Evolutionary conservation across 495 filamentous ascomycete genomes (phyloP).

Genomic region (Lasiosphaeriaceae sp.): DNA sequence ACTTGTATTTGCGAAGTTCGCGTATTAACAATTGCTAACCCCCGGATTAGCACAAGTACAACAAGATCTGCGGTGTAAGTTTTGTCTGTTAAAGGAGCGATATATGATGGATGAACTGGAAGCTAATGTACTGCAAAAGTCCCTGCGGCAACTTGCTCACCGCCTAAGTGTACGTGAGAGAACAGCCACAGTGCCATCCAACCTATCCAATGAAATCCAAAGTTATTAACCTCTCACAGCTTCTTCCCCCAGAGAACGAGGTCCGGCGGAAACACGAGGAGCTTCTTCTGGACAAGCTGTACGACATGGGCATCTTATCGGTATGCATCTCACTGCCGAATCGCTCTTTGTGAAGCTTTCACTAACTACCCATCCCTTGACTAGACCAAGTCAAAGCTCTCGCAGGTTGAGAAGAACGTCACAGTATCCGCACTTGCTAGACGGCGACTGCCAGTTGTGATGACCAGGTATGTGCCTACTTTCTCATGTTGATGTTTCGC

Average conservation of each 20-base stretch:
- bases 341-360: neutral
- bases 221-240: constrained; percentile 45
- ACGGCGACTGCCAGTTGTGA: constrained; percentile 76
- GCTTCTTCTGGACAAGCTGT: constrained; percentile 81
- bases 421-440: constrained; percentile 83
- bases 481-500: constrained; percentile 18
- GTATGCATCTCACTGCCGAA: constrained; percentile 8
- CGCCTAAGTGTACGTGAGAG: constrained; percentile 37
- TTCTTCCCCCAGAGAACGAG: constrained; percentile 72
- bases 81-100: neutral
- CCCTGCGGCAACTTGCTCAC: constrained; percentile 83
- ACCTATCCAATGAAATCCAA: neutral
- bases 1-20: constrained; percentile 49
- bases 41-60: constrained; percentile 72
- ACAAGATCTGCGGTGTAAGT: constrained; percentile 69
- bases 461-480: constrained; percentile 35
- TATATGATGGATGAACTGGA: neutral
- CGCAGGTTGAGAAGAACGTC: constrained; percentile 77
- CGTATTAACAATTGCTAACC: constrained; percentile 31
- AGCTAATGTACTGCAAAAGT: constrained; percentile 35
- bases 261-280: constrained; percentile 75
- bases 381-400: constrained; percentile 66
- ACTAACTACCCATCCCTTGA: neutral
- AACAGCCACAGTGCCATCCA: neutral
- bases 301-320: constrained; percentile 79